Percentiles rank a stretch among this genome's conserved stretches.
phyloP scores from a whole-genome alignment of 2,329 filamentous ascomycete species.

The Pseudogymnoascus sp. region DNA sequence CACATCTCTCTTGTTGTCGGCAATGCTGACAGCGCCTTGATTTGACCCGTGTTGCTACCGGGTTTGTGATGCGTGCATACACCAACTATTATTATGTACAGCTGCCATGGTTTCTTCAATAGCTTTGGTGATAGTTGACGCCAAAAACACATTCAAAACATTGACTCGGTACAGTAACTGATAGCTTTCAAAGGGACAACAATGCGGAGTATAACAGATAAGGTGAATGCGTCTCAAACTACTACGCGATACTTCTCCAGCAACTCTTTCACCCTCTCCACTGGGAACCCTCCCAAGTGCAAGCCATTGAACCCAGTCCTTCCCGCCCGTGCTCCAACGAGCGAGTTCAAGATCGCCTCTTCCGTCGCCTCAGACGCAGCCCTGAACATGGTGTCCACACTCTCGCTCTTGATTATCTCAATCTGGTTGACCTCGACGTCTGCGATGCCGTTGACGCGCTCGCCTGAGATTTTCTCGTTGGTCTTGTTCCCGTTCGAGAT shows the following conservation, averaged over 20 bases:
- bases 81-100: neutral
- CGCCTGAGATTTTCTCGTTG: constrained; percentile 20
- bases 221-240: neutral
- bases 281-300: constrained; percentile 42
- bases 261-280: constrained; percentile 40
- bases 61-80: too few species aligned
- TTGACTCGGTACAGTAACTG: neutral
- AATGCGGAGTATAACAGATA: neutral
- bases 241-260: constrained; percentile 34
- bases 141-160: neutral
- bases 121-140: neutral
- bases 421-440: constrained; percentile 37
- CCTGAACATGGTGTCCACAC: constrained; percentile 54
- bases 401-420: constrained; percentile 47
- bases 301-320: constrained; percentile 46
- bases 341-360: constrained; percentile 57
- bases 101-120: neutral
- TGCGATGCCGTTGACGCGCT: constrained; percentile 21
- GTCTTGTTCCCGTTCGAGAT: constrained; percentile 51
- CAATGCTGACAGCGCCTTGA: too few species aligned
- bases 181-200: neutral
- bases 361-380: constrained; percentile 56
- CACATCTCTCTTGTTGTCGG: neutral
- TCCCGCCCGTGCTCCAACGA: constrained; percentile 51
- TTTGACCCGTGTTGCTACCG: too few species aligned